Evolutionary conservation across 192 early-diverging fungal species (phyloP).

Genomic region (Chytriomyces sp.): DNA sequence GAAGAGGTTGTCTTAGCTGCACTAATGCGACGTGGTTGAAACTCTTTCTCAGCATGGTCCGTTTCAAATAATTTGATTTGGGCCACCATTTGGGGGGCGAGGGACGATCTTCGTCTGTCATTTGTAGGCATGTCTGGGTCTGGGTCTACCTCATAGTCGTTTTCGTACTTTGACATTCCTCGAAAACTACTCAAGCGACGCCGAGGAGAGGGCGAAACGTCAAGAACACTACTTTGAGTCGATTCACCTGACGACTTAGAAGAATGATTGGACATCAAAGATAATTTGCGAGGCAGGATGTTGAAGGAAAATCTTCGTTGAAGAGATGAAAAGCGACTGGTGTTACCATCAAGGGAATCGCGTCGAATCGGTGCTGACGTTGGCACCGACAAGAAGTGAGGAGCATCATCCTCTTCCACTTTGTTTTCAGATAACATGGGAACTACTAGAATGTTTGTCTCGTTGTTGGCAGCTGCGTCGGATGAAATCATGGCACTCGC

Average conservation of each 20-base stretch:
- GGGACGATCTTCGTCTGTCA: neutral
- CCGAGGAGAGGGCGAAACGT: neutral
- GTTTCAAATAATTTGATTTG: neutral
- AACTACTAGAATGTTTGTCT: neutral
- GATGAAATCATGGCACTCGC: neutral
- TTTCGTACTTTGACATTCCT: neutral
- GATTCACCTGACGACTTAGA: neutral
- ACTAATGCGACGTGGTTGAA: neutral
- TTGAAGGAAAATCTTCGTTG: neutral
- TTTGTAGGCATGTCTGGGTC: neutral
- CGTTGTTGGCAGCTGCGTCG: too few relatives aligned
- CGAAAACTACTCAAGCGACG: neutral
- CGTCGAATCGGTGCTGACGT: too few relatives aligned
- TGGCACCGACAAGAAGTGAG: too few relatives aligned
- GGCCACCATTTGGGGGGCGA: neutral
- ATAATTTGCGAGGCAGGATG: neutral
- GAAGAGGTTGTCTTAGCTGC: neutral
- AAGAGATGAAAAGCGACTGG: too few relatives aligned
- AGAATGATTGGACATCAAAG: neutral
- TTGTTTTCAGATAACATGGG: neutral
- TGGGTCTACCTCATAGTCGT: neutral
- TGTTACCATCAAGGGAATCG: too few relatives aligned
- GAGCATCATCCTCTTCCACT: neutral
- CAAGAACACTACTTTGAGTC: too few relatives aligned
- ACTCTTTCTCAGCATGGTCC: neutral